Evolutionary conservation across 2,329 filamentous ascomycete genomes (phyloP).

Genomic region (Trichoderma oligosporum): DNA sequence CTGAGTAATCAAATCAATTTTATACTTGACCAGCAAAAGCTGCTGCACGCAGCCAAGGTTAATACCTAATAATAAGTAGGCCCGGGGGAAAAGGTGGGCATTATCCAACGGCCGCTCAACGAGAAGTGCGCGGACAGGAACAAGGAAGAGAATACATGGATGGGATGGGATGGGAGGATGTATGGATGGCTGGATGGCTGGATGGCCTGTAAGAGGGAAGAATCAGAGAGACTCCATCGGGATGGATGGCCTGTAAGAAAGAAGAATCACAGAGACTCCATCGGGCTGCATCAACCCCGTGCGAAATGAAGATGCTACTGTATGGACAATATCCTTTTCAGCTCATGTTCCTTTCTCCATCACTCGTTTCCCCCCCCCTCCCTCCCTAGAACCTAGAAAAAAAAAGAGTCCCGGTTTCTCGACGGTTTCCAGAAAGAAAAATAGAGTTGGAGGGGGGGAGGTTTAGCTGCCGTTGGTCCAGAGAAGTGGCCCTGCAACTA

Average conservation of each 20-base stretch:
- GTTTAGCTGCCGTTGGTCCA: conserved; percentile 11
- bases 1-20: neutral
- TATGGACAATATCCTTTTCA: neutral
- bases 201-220: no score
- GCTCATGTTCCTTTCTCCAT: no score
- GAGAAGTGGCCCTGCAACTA: conserved; percentile 3
- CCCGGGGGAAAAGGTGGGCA: no score
- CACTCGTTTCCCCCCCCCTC: no score
- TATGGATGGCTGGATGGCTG: no score
- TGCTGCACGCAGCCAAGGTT: neutral
- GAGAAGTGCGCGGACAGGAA: neutral
- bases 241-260: conserved; percentile 3
- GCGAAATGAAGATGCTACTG: conserved; percentile 13
- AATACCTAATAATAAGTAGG: neutral
- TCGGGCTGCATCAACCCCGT: conserved; percentile 14
- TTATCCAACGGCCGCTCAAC: no score
- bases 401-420: conserved; percentile 14
- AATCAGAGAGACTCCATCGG: no score
- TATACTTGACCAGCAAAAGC: neutral
- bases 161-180: no score
- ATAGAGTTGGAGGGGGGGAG: neutral
- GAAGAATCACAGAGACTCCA: neutral
- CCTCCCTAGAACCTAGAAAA: no score
- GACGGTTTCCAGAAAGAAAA: conserved; percentile 16
- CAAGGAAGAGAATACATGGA: neutral